Conservation (phyloP, 2,329 filamentous ascomycete genomes). For the Hymenoscyphus salicellus region DNA sequence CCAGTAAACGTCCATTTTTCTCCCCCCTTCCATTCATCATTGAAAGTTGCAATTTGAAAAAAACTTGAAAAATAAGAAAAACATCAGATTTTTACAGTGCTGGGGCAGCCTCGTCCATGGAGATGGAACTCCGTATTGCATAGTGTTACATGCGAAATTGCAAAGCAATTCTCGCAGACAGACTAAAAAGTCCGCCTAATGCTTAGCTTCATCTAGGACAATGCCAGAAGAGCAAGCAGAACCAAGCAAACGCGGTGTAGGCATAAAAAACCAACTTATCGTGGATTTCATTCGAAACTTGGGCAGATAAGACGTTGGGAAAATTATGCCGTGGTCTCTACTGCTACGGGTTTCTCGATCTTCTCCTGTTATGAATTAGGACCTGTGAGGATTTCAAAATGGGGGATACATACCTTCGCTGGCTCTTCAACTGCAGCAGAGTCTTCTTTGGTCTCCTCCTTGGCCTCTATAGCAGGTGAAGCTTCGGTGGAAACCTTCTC, state of each 20-base stretch:
- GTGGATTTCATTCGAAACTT: not conserved
- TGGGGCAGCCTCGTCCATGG: conserved; percentile 20
- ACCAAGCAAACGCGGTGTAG: conserved; percentile 1
- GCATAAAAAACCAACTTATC: conserved; percentile 18
- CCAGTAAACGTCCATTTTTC: conserved; percentile 20
- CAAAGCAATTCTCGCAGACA: conserved; percentile 21
- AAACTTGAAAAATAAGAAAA: conserved; percentile 32
- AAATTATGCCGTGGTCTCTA: conserved; percentile 27
- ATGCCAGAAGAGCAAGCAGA: conserved; percentile 4
- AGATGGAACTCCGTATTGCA: conserved; percentile 26
- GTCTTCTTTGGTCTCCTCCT: conserved; percentile 37
- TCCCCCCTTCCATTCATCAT: conserved; percentile 9
- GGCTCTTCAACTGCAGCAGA: conserved; percentile 19
- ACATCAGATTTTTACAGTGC: not conserved
- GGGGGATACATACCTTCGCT: conserved; percentile 22
- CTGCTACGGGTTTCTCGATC: conserved; percentile 18
- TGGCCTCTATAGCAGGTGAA: conserved; percentile 26
- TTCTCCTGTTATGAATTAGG: conserved; percentile 22
- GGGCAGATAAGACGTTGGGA: not conserved
- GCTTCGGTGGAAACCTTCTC: conserved; percentile 41
- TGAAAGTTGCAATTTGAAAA: conserved; percentile 24
- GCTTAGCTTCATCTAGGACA: conserved; percentile 4
- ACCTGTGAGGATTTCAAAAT: not conserved
- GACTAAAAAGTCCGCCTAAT: conserved; percentile 8
- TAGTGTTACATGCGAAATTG: conserved; percentile 35